phyloP scores from a whole-genome alignment of 208 protist genomes.

The Acanthamoeba royreba region DNA sequence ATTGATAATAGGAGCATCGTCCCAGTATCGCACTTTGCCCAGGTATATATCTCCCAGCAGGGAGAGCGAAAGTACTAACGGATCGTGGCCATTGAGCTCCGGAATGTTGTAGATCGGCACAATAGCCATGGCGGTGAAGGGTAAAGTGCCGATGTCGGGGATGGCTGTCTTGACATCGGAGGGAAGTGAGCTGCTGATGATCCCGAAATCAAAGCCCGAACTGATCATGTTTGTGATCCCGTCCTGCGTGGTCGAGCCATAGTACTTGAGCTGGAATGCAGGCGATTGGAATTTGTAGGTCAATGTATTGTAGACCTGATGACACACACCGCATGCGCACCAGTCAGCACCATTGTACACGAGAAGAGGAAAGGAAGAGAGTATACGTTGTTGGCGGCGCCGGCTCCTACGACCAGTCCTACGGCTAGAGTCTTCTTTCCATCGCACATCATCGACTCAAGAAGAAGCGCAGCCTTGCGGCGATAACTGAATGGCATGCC shows the following conservation, averaged over 20 bases:
- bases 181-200: conserved; percentile 1
- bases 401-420: no score
- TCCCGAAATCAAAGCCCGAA: not conserved
- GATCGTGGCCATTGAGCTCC: not conserved
- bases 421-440: not conserved
- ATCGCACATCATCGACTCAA: not conserved
- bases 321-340: not conserved
- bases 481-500: no score
- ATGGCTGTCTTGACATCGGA: not conserved
- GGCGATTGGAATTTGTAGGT: not conserved
- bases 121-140: not conserved
- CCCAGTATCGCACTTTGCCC: not conserved
- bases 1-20: not conserved
- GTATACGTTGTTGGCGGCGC: no score
- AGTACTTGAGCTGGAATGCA: not conserved
- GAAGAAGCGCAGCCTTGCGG: not conserved
- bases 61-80: not conserved
- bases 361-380: no score
- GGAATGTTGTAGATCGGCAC: conserved; percentile 26
- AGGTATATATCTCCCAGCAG: conserved; percentile 27
- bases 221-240: not conserved
- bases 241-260: not conserved
- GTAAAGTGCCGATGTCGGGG: not conserved
- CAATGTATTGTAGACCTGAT: not conserved
- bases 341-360: no score